These are phyloP conservation scores for Tuber melanosporum DNA, from an alignment of 495 filamentous ascomycete genomes.

Conservation along the genomic window DNA sequence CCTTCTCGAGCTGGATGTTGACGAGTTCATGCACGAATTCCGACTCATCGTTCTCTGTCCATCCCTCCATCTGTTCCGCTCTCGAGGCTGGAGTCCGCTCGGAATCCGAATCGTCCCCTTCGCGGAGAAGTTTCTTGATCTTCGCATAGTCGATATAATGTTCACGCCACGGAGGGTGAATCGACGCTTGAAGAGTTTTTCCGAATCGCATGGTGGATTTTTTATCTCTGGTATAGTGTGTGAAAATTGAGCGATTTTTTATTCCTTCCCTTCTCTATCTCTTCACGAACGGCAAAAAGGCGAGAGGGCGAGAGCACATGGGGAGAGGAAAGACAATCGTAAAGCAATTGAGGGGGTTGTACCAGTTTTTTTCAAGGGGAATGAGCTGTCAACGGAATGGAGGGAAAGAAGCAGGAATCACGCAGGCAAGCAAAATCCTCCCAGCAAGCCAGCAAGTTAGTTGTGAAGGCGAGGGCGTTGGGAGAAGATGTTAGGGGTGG, in stretches of 20 bases:
- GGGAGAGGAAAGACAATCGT: neutral
- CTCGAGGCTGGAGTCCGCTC: constrained; percentile 22
- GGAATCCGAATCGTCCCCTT: constrained; percentile 54
- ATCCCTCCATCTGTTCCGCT: constrained; percentile 50
- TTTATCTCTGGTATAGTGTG: neutral
- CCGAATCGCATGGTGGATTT: constrained; percentile 75
- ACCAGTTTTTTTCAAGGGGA: neutral
- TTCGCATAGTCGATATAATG: constrained; percentile 93
- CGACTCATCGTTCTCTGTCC: constrained; percentile 95
- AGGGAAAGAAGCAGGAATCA: neutral
- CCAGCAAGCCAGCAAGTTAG: neutral
- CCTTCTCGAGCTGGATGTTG: constrained; percentile 92
- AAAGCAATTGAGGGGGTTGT: neutral
- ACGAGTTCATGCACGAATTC: constrained; percentile 88
- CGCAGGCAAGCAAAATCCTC: neutral
- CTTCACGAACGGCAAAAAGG: neutral
- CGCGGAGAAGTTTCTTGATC: constrained; percentile 79
- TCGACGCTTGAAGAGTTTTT: constrained; percentile 67
- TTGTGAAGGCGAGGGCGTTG: neutral
- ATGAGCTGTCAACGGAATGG: neutral
- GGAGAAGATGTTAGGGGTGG: neutral
- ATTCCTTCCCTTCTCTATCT: neutral
- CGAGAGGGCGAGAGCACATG: neutral
- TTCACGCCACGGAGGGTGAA: constrained; percentile 83
- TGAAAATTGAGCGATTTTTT: neutral